Evolutionary conservation across 768 basidiomycete genomes (phyloP), one percentile per base, ranked within the genome.

Genomic region (Pleurotus tuber-regium): DNA sequence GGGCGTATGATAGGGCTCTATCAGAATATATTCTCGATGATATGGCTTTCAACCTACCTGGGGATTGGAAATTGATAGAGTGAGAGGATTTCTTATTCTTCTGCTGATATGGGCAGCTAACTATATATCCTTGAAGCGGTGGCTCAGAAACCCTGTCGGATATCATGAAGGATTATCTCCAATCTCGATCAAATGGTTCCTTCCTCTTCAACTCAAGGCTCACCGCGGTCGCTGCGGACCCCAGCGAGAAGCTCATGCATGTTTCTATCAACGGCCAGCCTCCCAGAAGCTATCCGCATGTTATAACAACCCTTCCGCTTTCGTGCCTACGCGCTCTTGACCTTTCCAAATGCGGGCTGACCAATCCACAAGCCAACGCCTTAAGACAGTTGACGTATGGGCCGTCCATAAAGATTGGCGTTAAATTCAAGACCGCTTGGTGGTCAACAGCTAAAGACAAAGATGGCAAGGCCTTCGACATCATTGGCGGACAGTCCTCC

Each of bases 401-500:
- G 8, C 61, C 68, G 3, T 59, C 69, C 4, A 59, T 63, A 49
- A 71, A 73, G 47, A 58, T 73, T 40, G 71, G 70, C 14, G 62
- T 73, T 19, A 62, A 61, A 30, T 73, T 73, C 61, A 66, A 54
- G 31, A 56, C 58, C 5, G 43, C 56, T 14, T 73, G 72, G 70
- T 73, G 71, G 71, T 66, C 57, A 19, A 66, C 58, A 1, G 50
- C 41, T 6, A 53, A 50, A n/a, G 61, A 65, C 36, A 50, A 43
- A 14, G 50, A 58, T 9, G 60, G 61, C 1, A 50, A 52, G 0
- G 55, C 53, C 19, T 30, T 68, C 31, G 58, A 61, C 38, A 70
- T 73, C 23, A 46, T 67, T 6, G 76, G 77, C 4, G 76, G 76
- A 0, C 68, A 70, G 54, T 66, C 73, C 3, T 66, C 55, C 56